phyloP scores from a whole-genome alignment of 1,284 basidiomycete species.

The Boletellus sp. region DNA sequence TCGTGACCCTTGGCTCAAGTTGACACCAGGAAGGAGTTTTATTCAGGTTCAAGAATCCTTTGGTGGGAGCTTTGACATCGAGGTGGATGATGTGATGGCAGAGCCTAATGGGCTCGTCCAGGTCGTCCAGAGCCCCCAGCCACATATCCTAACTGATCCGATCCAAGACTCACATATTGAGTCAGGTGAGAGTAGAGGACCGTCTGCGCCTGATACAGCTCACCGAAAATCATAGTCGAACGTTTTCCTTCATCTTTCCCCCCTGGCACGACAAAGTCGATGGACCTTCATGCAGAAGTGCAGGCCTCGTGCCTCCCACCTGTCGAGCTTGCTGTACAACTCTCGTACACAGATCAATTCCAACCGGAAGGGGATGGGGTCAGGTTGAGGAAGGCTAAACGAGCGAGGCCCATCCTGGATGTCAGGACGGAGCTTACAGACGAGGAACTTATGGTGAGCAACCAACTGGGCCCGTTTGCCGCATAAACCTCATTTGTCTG shows the following conservation, averaged over 20 bases:
- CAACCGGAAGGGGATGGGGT: slow-evolving; percentile 22
- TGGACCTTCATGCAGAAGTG: slow-evolving; percentile 8
- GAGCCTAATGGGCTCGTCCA: slow-evolving; percentile 1
- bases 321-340: slow-evolving; percentile 1
- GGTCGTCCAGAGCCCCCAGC: not conserved
- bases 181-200: slow-evolving; percentile 9
- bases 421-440: slow-evolving; percentile 71
- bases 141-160: not conserved
- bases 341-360: not conserved
- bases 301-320: slow-evolving; percentile 28
- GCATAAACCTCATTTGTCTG: slow-evolving; percentile 1
- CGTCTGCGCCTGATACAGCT: not conserved
- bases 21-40: slow-evolving; percentile 17
- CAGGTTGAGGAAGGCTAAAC: slow-evolving; percentile 38
- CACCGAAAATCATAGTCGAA: slow-evolving; percentile 9
- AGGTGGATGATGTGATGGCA: slow-evolving; percentile 10
- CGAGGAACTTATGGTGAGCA: slow-evolving; percentile 64
- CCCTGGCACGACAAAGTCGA: slow-evolving; percentile 8
- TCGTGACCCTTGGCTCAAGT: not conserved
- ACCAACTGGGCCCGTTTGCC: not conserved
- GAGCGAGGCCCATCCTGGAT: slow-evolving; percentile 51
- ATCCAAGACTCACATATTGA: slow-evolving; percentile 1
- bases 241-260: slow-evolving; percentile 14
- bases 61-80: slow-evolving; percentile 13
- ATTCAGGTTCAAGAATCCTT: slow-evolving; percentile 13